Conservation (phyloP, 2,329 filamentous ascomycete genomes). For the Ophiostoma ips region DNA sequence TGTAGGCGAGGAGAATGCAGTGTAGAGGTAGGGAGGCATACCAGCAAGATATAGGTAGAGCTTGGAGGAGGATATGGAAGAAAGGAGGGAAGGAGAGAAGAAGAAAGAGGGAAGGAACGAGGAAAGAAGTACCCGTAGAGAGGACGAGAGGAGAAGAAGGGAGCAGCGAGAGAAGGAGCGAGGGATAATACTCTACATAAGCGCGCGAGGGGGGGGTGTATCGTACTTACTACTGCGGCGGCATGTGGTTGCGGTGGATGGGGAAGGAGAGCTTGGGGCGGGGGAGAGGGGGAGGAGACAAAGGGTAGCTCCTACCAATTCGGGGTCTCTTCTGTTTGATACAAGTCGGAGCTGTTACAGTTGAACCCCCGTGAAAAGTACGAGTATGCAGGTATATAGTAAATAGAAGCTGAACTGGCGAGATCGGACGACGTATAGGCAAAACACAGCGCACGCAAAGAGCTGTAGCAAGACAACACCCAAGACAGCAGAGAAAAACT, state of each 20-base stretch:
- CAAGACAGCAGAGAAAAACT: not conserved
- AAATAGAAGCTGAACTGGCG: no score
- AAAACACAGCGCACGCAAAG: not conserved
- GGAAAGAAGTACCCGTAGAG: not conserved
- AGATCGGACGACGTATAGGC: no score
- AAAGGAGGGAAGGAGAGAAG: not conserved
- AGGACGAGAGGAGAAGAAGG: not conserved
- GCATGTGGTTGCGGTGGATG: not conserved
- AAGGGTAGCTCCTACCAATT: not conserved
- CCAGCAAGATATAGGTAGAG: not conserved
- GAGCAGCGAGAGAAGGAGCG: not conserved
- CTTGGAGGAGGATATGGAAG: not conserved
- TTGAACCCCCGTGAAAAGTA: not conserved
- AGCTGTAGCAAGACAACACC: not conserved
- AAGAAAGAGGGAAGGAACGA: not conserved
- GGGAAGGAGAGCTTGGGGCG: not conserved
- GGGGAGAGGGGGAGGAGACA: not conserved
- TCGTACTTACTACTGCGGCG: not conserved
- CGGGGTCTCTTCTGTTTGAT: not conserved
- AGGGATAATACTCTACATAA: not conserved
- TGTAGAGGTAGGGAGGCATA: slow-evolving; percentile 8
- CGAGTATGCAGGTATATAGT: no score
- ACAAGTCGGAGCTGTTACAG: not conserved
- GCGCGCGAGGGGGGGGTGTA: not conserved
- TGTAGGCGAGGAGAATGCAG: not conserved